Base-by-base conservation (phyloP, 306 rosid species). In the Cucumis melo region DNA sequence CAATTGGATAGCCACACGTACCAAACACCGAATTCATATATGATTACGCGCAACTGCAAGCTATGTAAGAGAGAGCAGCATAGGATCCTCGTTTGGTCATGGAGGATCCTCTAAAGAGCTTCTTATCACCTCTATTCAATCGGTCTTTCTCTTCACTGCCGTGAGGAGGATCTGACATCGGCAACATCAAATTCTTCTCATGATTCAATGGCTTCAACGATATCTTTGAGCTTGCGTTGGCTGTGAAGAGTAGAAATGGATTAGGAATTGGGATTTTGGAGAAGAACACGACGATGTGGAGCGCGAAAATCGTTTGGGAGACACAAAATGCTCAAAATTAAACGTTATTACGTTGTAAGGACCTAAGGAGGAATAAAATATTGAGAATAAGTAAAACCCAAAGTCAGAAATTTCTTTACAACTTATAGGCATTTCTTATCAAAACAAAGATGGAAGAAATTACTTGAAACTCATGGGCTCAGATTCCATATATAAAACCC, bases 51-150 rank as follows among this genome's bases (percentile, higher is more conserved):
- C 67, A 93, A 96, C 96, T 4, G 98, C 96, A 94, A 27, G 91
- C 74, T 97, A 94, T 94, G 79, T 94, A 91, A 10, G 96, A 94
- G 76, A 91, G 56, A 24, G 98, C 96, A 7, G 97, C 98, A 68
- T 78, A 87, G 68, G 91, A 95, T 20, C 98, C 96, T 15, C 96
- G 97, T 77, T 82, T 85, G 82, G 97, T 85, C 94, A 94, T 90
- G 85, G 93, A 77, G 77, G 98, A 91, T 23, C 97, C 96, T 86
- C 82, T 84, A 86, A 90, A 91, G 65, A 90, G 88, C 78, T 89
- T 83, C 42, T 83, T 89, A 6, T 83, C 87, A 63, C 48, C 85
- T 79, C 82, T 77, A 80, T 78, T 20, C 75, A 81, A 84, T 42
- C 85, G 81, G 73, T 89, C 90, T 39, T 83, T 79, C 60, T 89